Conservation (phyloP, 2,329 filamentous ascomycete species). For the Fusarium avenaceum region DNA sequence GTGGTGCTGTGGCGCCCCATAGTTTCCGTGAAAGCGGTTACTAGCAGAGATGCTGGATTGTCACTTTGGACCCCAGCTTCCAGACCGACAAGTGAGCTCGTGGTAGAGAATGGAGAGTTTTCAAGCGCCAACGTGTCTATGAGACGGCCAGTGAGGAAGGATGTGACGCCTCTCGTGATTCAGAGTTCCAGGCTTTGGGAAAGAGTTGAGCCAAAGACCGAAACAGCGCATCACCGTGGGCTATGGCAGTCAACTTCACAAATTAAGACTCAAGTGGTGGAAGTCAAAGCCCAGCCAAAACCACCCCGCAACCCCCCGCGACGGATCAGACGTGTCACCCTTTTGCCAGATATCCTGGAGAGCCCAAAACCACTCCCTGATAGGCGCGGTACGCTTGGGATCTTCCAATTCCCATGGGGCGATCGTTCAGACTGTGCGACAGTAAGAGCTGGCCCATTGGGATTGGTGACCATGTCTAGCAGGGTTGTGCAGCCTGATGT, state of each 20-base stretch:
- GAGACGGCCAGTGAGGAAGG: slow-evolving; percentile 22
- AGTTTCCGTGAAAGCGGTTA: slow-evolving; percentile 26
- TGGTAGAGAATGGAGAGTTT: slow-evolving; percentile 12
- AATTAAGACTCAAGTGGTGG: slow-evolving; percentile 30
- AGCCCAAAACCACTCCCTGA: slow-evolving; percentile 70
- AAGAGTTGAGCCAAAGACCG: slow-evolving; percentile 21
- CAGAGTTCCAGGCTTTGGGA: slow-evolving; percentile 44
- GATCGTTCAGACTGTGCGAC: slow-evolving; percentile 71
- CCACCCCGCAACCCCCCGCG: slow-evolving; percentile 68
- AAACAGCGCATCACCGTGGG: slow-evolving; percentile 16
- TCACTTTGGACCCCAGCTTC: slow-evolving; percentile 45
- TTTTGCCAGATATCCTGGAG: slow-evolving; percentile 74
- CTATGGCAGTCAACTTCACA: slow-evolving; percentile 42
- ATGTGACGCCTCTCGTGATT: slow-evolving; percentile 38
- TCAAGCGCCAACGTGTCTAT: slow-evolving; percentile 13
- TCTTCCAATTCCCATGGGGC: slow-evolving; percentile 77
- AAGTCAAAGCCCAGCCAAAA: slow-evolving; percentile 52
- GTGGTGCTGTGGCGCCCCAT: slow-evolving; percentile 43
- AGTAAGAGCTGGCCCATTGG: slow-evolving; percentile 56
- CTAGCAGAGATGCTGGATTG: slow-evolving; percentile 16
- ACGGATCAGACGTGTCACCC: slow-evolving; percentile 68
- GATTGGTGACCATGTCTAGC: slow-evolving; percentile 64
- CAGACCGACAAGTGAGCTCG: slow-evolving; percentile 27
- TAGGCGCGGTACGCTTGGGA: slow-evolving; percentile 70
- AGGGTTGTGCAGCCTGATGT: slow-evolving; percentile 58